A percentile compares a stretch with the other conserved stretches of the same genome.
phyloP scores from a whole-genome alignment of 306 rosid species.

The peach (Prunus persica) region DNA sequence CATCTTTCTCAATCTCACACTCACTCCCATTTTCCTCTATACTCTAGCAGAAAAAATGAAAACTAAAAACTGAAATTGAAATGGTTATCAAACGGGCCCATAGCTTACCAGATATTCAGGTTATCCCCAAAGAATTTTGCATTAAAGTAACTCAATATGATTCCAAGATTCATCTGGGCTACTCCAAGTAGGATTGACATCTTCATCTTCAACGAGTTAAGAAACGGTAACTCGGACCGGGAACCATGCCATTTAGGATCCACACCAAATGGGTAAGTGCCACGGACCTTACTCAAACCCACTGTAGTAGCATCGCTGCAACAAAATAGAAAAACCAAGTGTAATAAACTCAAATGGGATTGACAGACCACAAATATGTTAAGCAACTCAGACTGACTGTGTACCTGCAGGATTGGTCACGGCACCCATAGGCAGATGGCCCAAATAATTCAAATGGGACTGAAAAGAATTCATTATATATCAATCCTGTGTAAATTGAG shows the following conservation, averaged over 20 bases:
- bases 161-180: conserved; percentile 44
- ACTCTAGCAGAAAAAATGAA: too few relatives aligned
- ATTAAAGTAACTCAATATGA: conserved; percentile 33
- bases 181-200: conserved; percentile 43
- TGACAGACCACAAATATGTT: background rate
- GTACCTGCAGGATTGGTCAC: conserved; percentile 68
- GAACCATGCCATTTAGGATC: conserved; percentile 43
- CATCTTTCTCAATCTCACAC: too few relatives aligned
- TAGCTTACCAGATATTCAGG: conserved; percentile 57
- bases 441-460: conserved; percentile 76
- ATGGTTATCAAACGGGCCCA: too few relatives aligned
- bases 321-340: conserved; percentile 1
- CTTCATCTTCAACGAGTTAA: conserved; percentile 43
- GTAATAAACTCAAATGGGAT: conserved; percentile 7
- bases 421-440: conserved; percentile 70
- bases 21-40: too few relatives aligned
- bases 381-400: conserved; percentile 13
- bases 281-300: conserved; percentile 32
- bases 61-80: too few relatives aligned
- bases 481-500: conserved; percentile 81
- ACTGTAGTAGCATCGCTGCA: conserved; percentile 58
- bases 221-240: conserved; percentile 39
- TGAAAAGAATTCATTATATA: conserved; percentile 80
- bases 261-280: conserved; percentile 39
- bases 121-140: conserved; percentile 50